Evolutionary conservation across 495 filamentous ascomycete genomes (phyloP).

Genomic region (Annulohypoxylon stygium): DNA sequence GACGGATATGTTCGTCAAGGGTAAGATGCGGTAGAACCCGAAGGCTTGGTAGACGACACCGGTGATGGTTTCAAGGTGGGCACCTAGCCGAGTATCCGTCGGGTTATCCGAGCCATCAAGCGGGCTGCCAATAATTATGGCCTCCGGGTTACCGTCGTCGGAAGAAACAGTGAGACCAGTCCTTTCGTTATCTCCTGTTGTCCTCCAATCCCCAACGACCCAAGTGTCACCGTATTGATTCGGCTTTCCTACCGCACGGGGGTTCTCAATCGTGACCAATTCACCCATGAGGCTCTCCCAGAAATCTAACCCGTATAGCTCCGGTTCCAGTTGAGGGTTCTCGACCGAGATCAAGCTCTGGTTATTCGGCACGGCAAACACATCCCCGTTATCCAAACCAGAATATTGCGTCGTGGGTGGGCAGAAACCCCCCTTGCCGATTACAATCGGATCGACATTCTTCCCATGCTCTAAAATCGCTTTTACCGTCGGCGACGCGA

Average conservation of each 20-base stretch:
- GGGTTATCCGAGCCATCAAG: conserved; percentile 71
- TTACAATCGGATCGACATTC: conserved; percentile 62
- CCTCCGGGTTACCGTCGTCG: conserved; percentile 71
- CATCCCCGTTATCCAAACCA: conserved; percentile 64
- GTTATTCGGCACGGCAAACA: conserved; percentile 69
- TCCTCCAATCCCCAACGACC: conserved; percentile 68
- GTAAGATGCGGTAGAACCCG: conserved; percentile 72
- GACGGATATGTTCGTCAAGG: conserved; percentile 63
- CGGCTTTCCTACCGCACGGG: conserved; percentile 62
- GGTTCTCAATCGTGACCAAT: conserved; percentile 64
- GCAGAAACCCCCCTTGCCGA: conserved; percentile 61
- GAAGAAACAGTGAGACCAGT: conserved; percentile 67
- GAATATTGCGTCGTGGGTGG: conserved; percentile 68
- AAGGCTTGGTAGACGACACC: conserved; percentile 69
- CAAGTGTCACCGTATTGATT: conserved; percentile 73
- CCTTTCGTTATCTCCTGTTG: conserved; percentile 65
- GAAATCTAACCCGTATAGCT: conserved; percentile 71
- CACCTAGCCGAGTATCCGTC: conserved; percentile 66
- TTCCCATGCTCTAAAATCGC: conserved; percentile 60
- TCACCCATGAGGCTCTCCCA: conserved; percentile 73
- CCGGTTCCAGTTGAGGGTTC: conserved; percentile 67
- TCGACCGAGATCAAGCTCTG: conserved; percentile 62
- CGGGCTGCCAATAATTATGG: conserved; percentile 69
- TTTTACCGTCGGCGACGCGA: conserved; percentile 63
- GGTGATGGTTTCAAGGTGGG: conserved; percentile 67